Evolutionary conservation across 208 protist species (phyloP), one percentile per base, ranked within the genome.

Genomic region (Trypanosoma avium): DNA sequence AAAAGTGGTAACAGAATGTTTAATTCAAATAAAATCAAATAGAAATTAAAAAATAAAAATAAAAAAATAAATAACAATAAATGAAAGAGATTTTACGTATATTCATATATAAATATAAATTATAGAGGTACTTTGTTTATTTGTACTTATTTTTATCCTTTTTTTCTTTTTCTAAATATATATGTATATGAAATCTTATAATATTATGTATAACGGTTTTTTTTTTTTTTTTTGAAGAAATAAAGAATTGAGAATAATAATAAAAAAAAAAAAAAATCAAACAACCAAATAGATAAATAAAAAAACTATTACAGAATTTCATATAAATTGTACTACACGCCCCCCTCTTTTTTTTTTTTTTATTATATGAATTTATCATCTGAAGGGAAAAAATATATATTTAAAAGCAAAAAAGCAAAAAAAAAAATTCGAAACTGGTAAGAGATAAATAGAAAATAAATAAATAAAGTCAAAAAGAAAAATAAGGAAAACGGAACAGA

Each of bases 401-500:
- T 48, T 7, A 48, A 52, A 52, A 52, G 30, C 9, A 52, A 52
- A 27, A 52, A 27, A 26, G 24, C 5, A 49, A 49, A 42, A 42
- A 42, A 42, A 42, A 13, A 42, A 42, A 42, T 42, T 8, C 36
- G 13, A 35, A 54, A 3, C 29, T 2, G 22, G 19, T 19, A 35
- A 36, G 22, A 36, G 35, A 30, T 3, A 1, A 29, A 17, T 17
- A 47, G 53, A 35, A 13, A 70, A 63, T 35, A 65, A 50, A 42
- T 55, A 63, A 13, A 70, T 57, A n/a, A n/a, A n/a, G n/a, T n/a
- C n/a, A n/a, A n/a, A n/a, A n/a, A n/a, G n/a, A n/a, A n/a, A n/a
- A 24, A 64, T 36, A 55, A 58, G 36, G 66, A 70, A 46, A 45
- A 33, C 33, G 43, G 57, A 49, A 49, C 54, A 59, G 60, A 59